Evolutionary conservation across 805 yeast genomes (phyloP).

Genomic region (Candida nonsorbophila): DNA sequence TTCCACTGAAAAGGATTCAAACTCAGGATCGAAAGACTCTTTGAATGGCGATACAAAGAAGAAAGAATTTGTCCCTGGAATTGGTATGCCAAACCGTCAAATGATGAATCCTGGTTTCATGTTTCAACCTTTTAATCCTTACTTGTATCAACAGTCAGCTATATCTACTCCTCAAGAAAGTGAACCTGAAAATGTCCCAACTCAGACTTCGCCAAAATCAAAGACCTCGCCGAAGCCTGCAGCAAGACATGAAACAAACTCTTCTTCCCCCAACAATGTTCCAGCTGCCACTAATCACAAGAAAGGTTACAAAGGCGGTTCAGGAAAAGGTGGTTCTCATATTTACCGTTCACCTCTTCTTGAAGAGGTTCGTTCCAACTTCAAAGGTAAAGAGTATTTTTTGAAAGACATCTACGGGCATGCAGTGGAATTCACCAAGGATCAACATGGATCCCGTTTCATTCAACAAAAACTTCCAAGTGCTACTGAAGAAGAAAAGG

Average conservation of each 20-base stretch:
- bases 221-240: not conserved
- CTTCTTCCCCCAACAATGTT: slow-evolving; percentile 1
- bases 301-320: slow-evolving; percentile 3
- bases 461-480: slow-evolving; percentile 81
- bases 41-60: not conserved
- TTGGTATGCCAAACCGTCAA: slow-evolving; percentile 30
- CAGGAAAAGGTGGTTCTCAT: slow-evolving; percentile 31
- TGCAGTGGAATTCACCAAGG: slow-evolving; percentile 87
- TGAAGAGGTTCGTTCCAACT: slow-evolving; percentile 75
- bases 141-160: slow-evolving; percentile 29
- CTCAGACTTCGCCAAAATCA: no score
- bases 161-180: slow-evolving; percentile 3
- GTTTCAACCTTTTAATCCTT: slow-evolving; percentile 49
- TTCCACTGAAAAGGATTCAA: not conserved
- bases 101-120: slow-evolving; percentile 33
- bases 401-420: slow-evolving; percentile 78
- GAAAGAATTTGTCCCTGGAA: slow-evolving; percentile 10
- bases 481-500: slow-evolving; percentile 66
- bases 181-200: not conserved
- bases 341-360: slow-evolving; percentile 72
- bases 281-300: not conserved
- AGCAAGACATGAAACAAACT: slow-evolving; percentile 1
- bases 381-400: slow-evolving; percentile 51
- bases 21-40: slow-evolving; percentile 1
- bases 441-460: slow-evolving; percentile 95